phyloP scores from a whole-genome alignment of 2,329 filamentous ascomycete species.

The Microsporum canis region DNA sequence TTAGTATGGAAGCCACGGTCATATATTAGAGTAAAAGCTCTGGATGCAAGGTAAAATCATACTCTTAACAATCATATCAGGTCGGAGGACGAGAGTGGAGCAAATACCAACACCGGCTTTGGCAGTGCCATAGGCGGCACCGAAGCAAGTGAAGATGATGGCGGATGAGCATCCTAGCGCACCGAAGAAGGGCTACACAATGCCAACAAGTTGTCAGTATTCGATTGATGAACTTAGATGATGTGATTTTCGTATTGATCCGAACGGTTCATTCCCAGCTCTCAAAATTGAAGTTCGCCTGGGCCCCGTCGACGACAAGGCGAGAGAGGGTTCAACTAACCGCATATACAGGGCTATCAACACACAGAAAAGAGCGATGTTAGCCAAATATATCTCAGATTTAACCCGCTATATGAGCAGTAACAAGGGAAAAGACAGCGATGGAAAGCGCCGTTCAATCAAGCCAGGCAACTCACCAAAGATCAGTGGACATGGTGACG shows the following conservation, averaged over 20 bases:
- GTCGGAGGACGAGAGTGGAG: conserved; percentile 94
- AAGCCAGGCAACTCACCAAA: conserved; percentile 2
- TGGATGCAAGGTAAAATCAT: conserved; percentile 35
- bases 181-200: conserved; percentile 72
- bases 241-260: background rate
- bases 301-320: background rate
- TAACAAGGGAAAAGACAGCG: background rate
- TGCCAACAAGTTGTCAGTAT: conserved; percentile 4
- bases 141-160: conserved; percentile 93
- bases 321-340: conserved; percentile 52
- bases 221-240: background rate
- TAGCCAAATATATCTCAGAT: background rate
- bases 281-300: background rate
- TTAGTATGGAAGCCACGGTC: conserved; percentile 7
- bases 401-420: background rate
- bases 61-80: conserved; percentile 99
- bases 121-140: conserved; percentile 95
- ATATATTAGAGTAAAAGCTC: background rate
- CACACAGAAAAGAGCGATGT: background rate
- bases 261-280: background rate
- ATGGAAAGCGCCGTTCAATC: background rate
- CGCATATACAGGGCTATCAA: conserved; percentile 84
- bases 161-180: conserved; percentile 92
- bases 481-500: background rate
- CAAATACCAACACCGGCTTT: conserved; percentile 99